phyloP scores from a whole-genome alignment of 225 moss, liverwort and hornwort genomes.

The Bryoerythrophyllum caledonicum region DNA sequence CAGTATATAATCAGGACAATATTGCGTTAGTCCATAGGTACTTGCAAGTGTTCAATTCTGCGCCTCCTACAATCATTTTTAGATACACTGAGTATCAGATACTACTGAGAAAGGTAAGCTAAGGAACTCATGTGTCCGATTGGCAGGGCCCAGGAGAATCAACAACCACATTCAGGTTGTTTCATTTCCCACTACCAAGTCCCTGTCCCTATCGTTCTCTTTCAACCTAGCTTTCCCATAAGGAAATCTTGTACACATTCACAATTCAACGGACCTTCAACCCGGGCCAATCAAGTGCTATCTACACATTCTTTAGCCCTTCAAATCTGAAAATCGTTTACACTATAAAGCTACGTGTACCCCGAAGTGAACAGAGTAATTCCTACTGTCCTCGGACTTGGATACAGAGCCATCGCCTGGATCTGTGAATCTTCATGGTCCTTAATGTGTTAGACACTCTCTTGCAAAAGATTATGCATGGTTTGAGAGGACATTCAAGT shows the following conservation, averaged over 20 bases:
- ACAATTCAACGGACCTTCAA: slow-evolving; percentile 34
- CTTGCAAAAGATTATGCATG: slow-evolving; percentile 40
- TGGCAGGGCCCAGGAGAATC: slow-evolving; percentile 72
- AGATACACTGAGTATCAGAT: slow-evolving; percentile 28
- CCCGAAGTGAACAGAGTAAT: slow-evolving; percentile 35
- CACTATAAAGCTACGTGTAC: slow-evolving; percentile 28
- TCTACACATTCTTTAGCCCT: slow-evolving; percentile 36
- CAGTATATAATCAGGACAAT: slow-evolving; percentile 16
- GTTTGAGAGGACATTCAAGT: slow-evolving; percentile 46
- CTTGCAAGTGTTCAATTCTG: slow-evolving; percentile 30
- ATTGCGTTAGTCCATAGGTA: slow-evolving; percentile 12
- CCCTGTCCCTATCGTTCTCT: slow-evolving; percentile 40
- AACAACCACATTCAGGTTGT: slow-evolving; percentile 83
- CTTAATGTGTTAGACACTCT: slow-evolving; percentile 32
- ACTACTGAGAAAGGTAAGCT: slow-evolving; percentile 27
- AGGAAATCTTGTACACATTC: slow-evolving; percentile 32
- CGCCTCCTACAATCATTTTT: slow-evolving; percentile 23
- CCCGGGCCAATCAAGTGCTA: slow-evolving; percentile 36
- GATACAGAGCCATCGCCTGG: slow-evolving; percentile 53
- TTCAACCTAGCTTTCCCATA: slow-evolving; percentile 29
- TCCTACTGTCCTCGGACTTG: slow-evolving; percentile 58
- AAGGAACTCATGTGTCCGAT: slow-evolving; percentile 33
- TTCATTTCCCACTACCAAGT: slow-evolving; percentile 82
- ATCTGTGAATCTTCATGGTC: slow-evolving; percentile 71
- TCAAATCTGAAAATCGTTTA: slow-evolving; percentile 32